These are phyloP conservation scores for Aspergillus carbonarius DNA, from an alignment of 2,329 filamentous ascomycete genomes.

Conservation along the genomic window DNA sequence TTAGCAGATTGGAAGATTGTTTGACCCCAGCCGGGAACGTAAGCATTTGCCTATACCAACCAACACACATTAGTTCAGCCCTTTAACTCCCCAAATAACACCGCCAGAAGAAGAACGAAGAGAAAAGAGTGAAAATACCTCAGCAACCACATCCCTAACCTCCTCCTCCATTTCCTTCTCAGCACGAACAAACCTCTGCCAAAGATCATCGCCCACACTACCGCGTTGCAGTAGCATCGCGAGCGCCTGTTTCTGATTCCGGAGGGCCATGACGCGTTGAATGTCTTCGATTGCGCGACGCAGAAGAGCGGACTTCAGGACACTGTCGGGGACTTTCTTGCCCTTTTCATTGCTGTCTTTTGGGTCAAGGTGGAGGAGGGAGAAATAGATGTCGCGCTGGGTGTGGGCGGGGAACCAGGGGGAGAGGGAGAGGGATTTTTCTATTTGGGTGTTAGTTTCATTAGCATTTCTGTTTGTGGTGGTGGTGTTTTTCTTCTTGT, in stretches of 20 bases:
- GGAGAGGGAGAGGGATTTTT: conserved; percentile 77
- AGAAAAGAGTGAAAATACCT: conserved; percentile 60
- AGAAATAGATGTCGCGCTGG: conserved; percentile 91
- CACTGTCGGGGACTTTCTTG: conserved; percentile 67
- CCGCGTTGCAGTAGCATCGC: conserved; percentile 80
- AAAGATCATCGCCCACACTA: conserved; percentile 92
- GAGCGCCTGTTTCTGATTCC: conserved; percentile 84
- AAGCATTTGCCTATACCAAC: conserved; percentile 75
- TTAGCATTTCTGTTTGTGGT: conserved; percentile 16
- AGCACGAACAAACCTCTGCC: conserved; percentile 85
- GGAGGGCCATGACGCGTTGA: conserved; percentile 82
- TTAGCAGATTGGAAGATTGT: conserved; percentile 96
- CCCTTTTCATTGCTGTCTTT: conserved; percentile 59
- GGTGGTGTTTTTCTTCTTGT: not conserved
- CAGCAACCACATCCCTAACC: conserved; percentile 85
- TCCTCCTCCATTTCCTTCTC: conserved; percentile 99
- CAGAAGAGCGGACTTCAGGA: conserved; percentile 84
- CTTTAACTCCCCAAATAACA: conserved; percentile 10
- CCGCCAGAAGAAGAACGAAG: not conserved
- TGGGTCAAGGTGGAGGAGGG: conserved; percentile 76
- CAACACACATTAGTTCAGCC: not conserved
- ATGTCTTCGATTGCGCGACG: conserved; percentile 92
- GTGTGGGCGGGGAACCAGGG: conserved; percentile 93
- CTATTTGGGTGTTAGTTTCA: too few species aligned
- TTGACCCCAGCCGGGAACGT: conserved; percentile 85